These are phyloP conservation scores for Breynia disticha DNA, from an alignment of 441 rosid species.

Conservation along the genomic window DNA sequence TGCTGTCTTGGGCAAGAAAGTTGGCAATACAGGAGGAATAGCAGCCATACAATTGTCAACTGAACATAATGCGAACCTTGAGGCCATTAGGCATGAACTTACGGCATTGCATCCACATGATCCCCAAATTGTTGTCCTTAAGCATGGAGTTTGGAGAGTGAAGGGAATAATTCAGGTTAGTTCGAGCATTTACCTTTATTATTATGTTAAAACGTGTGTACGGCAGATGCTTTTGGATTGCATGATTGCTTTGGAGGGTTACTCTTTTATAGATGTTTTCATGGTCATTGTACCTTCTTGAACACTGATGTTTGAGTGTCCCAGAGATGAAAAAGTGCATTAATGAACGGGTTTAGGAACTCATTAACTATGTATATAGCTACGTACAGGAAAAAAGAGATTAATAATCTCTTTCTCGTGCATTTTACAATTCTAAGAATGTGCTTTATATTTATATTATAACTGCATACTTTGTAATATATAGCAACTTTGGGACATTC, in stretches of 20 bases:
- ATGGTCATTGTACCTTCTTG: background rate
- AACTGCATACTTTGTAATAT: too few species aligned
- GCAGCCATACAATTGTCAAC: conserved; percentile 77
- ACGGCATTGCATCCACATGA: conserved; percentile 70
- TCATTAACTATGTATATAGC: too few species aligned
- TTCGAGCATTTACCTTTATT: conserved; percentile 10
- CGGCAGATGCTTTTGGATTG: conserved; percentile 9
- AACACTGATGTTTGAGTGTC: too few species aligned
- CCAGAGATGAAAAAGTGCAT: too few species aligned
- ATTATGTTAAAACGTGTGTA: conserved; percentile 5
- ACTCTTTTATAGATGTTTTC: background rate
- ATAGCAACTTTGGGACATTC: background rate
- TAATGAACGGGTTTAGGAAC: too few species aligned
- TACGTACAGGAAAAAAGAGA: too few species aligned
- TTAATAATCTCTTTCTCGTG: too few species aligned
- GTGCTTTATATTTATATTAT: too few species aligned
- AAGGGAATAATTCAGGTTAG: conserved; percentile 81
- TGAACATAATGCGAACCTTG: conserved; percentile 77
- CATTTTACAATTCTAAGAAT: too few species aligned
- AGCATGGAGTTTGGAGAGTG: conserved; percentile 86
- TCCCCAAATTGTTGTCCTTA: conserved; percentile 66
- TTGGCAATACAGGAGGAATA: conserved; percentile 55
- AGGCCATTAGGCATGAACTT: conserved; percentile 69
- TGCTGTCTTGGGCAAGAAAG: conserved; percentile 77
- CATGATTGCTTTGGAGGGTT: background rate